Evolutionary conservation across 2,329 filamentous ascomycete species (phyloP).

Genomic region (Aspergillus novofumigatus): DNA sequence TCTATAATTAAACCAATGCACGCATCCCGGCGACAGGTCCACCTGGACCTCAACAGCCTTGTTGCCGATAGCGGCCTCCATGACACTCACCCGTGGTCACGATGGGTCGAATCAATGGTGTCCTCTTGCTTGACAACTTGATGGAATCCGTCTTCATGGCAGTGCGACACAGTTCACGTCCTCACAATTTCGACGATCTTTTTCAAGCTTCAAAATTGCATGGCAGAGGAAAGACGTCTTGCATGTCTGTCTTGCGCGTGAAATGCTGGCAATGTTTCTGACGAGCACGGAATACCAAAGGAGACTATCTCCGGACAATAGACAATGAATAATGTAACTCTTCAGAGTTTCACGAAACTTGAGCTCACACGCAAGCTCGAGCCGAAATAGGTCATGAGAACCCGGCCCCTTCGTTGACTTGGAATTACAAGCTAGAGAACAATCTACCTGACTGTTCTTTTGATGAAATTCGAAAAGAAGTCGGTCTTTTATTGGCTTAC

Average conservation of each 20-base stretch:
- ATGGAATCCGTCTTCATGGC: background rate
- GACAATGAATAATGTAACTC: background rate
- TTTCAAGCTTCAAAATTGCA: too few relatives aligned
- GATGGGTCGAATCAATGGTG: too few relatives aligned
- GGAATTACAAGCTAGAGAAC: too few relatives aligned
- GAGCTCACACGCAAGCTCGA: background rate
- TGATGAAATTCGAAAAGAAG: background rate
- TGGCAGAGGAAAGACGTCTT: too few relatives aligned
- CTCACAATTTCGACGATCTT: too few relatives aligned
- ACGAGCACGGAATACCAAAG: too few relatives aligned
- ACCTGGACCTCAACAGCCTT: too few relatives aligned
- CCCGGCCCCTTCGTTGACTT: background rate
- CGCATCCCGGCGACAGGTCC: too few relatives aligned
- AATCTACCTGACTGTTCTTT: background rate
- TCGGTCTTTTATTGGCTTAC: background rate
- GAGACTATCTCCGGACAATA: background rate
- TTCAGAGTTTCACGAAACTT: background rate
- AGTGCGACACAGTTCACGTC: too few relatives aligned
- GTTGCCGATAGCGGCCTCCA: too few relatives aligned
- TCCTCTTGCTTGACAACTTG: background rate
- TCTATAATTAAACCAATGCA: background rate
- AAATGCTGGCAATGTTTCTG: too few relatives aligned
- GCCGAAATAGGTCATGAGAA: background rate
- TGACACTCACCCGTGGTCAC: background rate
- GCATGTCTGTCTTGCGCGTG: too few relatives aligned